Conservation (phyloP, 768 basidiomycete genomes). For the Hemileccinum impolitum region DNA sequence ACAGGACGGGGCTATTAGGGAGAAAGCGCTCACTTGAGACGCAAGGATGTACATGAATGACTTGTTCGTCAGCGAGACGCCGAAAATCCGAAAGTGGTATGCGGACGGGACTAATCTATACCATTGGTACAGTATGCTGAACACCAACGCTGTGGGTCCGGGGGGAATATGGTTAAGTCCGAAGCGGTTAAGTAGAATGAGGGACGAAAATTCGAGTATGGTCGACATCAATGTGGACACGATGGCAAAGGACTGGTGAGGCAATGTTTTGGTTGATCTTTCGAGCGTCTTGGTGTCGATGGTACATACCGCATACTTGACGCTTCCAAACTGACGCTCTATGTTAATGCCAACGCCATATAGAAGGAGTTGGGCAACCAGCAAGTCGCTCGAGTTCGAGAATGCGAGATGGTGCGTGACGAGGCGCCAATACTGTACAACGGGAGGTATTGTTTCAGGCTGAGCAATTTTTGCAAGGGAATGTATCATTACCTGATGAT, state of each 20-base stretch:
- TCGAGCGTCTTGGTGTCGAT: neutral
- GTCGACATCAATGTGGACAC: constrained; percentile 66
- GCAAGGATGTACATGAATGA: constrained; percentile 69
- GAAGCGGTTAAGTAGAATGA: constrained; percentile 62
- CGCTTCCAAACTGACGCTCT: constrained; percentile 82
- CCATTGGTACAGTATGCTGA: constrained; percentile 83
- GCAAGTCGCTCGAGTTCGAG: constrained; percentile 81
- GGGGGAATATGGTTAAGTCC: constrained; percentile 73
- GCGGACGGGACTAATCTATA: constrained; percentile 70
- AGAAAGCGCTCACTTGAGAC: constrained; percentile 50
- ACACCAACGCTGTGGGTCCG: constrained; percentile 73
- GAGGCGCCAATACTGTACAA: constrained; percentile 80
- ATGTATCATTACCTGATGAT: constrained; percentile 66
- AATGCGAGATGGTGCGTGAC: constrained; percentile 70
- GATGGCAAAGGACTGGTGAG: constrained; percentile 67
- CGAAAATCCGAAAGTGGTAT: constrained; percentile 76
- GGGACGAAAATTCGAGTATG: constrained; percentile 59
- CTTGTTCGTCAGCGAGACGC: constrained; percentile 73
- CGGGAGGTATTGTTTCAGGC: constrained; percentile 31
- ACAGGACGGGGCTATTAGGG: neutral
- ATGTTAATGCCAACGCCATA: constrained; percentile 68
- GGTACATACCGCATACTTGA: constrained; percentile 77
- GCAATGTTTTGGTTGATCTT: constrained; percentile 5
- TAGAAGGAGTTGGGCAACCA: constrained; percentile 70
- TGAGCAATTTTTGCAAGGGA: constrained; percentile 14